phyloP scores from a whole-genome alignment of 768 basidiomycete species.

The Kwoniella shandongensis region DNA sequence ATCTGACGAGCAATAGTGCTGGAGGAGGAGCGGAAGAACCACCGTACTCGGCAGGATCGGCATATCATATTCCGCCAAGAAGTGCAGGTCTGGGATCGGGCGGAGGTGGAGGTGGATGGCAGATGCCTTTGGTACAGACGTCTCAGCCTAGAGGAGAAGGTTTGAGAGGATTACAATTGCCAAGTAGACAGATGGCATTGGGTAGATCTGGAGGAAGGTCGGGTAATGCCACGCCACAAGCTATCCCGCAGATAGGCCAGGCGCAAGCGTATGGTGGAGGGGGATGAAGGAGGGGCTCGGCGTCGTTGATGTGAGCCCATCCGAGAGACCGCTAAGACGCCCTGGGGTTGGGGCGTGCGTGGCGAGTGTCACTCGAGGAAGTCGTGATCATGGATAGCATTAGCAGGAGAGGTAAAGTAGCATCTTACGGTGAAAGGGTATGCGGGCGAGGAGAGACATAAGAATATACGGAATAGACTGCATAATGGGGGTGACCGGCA shows the following conservation, averaged over 20 bases:
- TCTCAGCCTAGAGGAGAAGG: conserved; percentile 16
- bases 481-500: too few species aligned
- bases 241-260: not conserved
- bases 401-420: too few species aligned
- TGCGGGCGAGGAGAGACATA: too few species aligned
- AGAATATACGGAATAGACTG: too few species aligned
- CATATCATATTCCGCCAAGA: conserved; percentile 5
- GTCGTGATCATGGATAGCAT: too few species aligned
- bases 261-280: not conserved
- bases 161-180: conserved; percentile 41
- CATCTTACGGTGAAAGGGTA: too few species aligned
- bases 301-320: too few species aligned
- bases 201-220: conserved; percentile 17
- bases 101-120: not conserved
- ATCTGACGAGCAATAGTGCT: not conserved
- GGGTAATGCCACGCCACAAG: conserved; percentile 12
- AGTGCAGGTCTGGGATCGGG: not conserved
- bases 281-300: too few species aligned
- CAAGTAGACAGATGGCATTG: conserved; percentile 34
- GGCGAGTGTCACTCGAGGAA: too few species aligned
- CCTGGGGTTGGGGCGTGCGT: too few species aligned
- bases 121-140: too few species aligned
- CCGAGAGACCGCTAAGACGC: too few species aligned
- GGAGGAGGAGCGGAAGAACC: not conserved
- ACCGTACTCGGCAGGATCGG: conserved; percentile 25